Percentiles rank a stretch among this genome's conserved stretches.
Conservation (phyloP, 192 early-diverging fungal species). For the Umbelopsis sp. region DNA sequence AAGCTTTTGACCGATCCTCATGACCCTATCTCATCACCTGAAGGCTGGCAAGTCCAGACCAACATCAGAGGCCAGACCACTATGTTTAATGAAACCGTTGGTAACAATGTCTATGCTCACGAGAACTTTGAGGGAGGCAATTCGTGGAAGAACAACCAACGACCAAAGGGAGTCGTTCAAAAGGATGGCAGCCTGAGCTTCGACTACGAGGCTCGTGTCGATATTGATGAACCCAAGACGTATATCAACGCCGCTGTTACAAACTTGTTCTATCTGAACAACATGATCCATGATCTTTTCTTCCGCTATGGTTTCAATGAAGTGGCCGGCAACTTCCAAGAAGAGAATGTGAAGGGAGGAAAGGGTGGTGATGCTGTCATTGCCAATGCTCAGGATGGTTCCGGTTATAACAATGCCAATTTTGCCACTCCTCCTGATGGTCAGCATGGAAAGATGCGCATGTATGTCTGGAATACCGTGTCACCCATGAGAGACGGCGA, state of each 20-base stretch:
- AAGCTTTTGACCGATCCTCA: constrained; percentile 57
- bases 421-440: constrained; percentile 97
- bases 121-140: constrained; percentile 75
- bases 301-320: constrained; percentile 92
- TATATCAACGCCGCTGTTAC: constrained; percentile 82
- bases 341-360: constrained; percentile 84
- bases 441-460: constrained; percentile 87
- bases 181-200: constrained; percentile 58
- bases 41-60: constrained; percentile 76
- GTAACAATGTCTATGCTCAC: constrained; percentile 94
- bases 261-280: constrained; percentile 94
- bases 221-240: constrained; percentile 56
- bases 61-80: constrained; percentile 36
- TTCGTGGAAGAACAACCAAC: constrained; percentile 75
- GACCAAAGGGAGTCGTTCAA: constrained; percentile 63
- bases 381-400: constrained; percentile 91
- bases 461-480: constrained; percentile 90
- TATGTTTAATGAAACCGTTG: constrained; percentile 69
- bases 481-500: constrained; percentile 81
- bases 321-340: constrained; percentile 92
- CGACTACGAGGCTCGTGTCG: constrained; percentile 75
- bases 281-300: constrained; percentile 88
- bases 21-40: constrained; percentile 57
- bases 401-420: constrained; percentile 92
- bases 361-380: constrained; percentile 82